phyloP scores from a whole-genome alignment of 257 asterid genomes.

The Linderniella brevidens region DNA sequence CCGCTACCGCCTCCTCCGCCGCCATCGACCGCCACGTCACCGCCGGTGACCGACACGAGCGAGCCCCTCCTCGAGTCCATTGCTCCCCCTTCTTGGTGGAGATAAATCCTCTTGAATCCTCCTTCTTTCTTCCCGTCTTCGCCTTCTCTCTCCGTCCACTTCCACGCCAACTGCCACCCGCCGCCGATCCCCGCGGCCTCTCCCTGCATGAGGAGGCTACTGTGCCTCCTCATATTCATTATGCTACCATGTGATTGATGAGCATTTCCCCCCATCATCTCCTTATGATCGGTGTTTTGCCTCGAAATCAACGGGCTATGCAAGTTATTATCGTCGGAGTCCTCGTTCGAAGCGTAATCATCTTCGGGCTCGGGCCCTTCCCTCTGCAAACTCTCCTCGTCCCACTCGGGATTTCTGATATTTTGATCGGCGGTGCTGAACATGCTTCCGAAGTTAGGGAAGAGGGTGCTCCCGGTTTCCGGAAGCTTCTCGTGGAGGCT shows the following conservation, averaged over 20 bases:
- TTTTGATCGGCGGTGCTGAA: conserved; percentile 49
- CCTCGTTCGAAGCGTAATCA: conserved; percentile 20
- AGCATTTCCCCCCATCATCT: conserved; percentile 25
- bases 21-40: conserved; percentile 20
- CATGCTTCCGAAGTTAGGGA: conserved; percentile 81
- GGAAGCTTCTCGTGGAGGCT: conserved; percentile 70
- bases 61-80: conserved; percentile 49
- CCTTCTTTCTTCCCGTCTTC: conserved; percentile 53
- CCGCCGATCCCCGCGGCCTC: conserved; percentile 52
- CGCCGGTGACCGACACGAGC: conserved; percentile 28
- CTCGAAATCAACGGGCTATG: conserved; percentile 65
- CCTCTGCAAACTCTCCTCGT: conserved; percentile 48
- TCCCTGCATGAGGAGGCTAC: conserved; percentile 40
- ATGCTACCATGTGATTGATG: conserved; percentile 27
- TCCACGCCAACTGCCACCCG: conserved; percentile 85
- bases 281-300: conserved; percentile 43
- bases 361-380: conserved; percentile 47
- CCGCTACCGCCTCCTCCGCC: no score
- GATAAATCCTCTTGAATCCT: conserved; percentile 52
- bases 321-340: conserved; percentile 26
- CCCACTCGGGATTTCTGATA: conserved; percentile 44
- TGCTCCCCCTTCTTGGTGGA: conserved; percentile 39
- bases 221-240: conserved; percentile 29
- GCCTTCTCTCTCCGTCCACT: conserved; percentile 58
- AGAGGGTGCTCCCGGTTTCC: conserved; percentile 39